A percentile compares a stretch with the other conserved stretches of the same genome.
Conservation (phyloP, 2,329 filamentous ascomycete species). For the Amphichorda felina region DNA sequence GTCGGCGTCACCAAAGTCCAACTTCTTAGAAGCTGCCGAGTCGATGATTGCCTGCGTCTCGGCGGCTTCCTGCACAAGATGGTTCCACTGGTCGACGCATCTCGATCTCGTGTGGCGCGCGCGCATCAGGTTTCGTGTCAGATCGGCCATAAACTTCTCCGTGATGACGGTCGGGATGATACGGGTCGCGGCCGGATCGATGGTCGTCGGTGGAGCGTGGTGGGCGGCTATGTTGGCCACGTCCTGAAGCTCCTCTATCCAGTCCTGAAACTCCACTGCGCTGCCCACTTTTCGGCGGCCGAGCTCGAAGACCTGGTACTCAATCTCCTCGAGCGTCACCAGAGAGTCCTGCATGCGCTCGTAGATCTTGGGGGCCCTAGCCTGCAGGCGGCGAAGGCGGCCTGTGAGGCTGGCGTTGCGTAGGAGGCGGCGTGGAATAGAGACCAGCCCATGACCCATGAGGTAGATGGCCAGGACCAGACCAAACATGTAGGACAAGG, state of each 20-base stretch:
- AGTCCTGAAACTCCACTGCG: conserved; percentile 68
- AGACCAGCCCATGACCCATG: conserved; percentile 94
- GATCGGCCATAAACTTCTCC: conserved; percentile 80
- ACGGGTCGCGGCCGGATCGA: conserved; percentile 11
- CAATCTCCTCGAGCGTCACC: conserved; percentile 66
- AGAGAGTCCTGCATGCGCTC: conserved; percentile 82
- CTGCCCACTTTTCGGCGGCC: conserved; percentile 70
- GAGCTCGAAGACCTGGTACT: conserved; percentile 69
- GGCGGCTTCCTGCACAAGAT: conserved; percentile 60
- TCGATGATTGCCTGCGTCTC: conserved; percentile 75
- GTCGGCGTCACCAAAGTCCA: conserved; percentile 58
- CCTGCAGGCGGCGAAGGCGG: conserved; percentile 63
- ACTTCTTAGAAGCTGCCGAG: conserved; percentile 65
- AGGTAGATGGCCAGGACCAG: conserved; percentile 86
- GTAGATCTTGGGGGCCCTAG: conserved; percentile 67
- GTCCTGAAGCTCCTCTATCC: conserved; percentile 91
- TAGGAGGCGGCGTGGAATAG: conserved; percentile 73
- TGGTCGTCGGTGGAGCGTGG: conserved; percentile 28
- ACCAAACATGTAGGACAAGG: conserved; percentile 88
- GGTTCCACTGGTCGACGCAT: conserved; percentile 78
- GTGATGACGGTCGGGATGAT: conserved; percentile 74
- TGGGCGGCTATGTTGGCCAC: conserved; percentile 58
- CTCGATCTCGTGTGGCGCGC: conserved; percentile 74
- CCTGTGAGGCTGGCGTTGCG: conserved; percentile 67
- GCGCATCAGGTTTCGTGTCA: conserved; percentile 71